Evolutionary conservation across 768 basidiomycete species (phyloP), one percentile per base, ranked within the genome.

Genomic region (Lentinula boryana): DNA sequence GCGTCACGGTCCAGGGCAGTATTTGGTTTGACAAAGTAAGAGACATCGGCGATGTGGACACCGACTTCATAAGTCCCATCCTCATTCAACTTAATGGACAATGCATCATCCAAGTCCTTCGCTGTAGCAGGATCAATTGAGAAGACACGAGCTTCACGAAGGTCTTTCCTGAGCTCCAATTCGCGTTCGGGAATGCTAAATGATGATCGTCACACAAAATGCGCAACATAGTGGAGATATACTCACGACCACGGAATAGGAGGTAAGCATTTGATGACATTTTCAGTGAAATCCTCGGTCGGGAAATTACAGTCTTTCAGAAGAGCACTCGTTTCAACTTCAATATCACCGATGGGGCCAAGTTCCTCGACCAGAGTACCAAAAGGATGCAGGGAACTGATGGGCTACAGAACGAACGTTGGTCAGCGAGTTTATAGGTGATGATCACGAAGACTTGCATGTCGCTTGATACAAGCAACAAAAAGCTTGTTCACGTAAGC

Each of bases 291-390:
- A 64, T 98, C 97, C 72, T 96, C 95, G 0, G 93, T 91, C 2
- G 96, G 93, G 86, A 98, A 98, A 75, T 98, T 98, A 80, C 95
- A 98, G 72, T 99, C 97, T 74, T 98, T 98, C 65, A 99, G 80
- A 62, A 99, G 78, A 7, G 97, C 97, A 63, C 93, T 95, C 4
- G 96, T 98, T 75, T 99, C 97, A 7, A 97, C 95, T 74, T 98
- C 95, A 56, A 96, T 88, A 65, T 99, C 93, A n/a, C 97, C 97
- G 63, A 99, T 99, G 18, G 95, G 89, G 49, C 97, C 97, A 54
- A 99, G 83, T 71, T 99, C 95, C 72, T 99, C 97, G 27, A 98
- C 97, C 41, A 99, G 78, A 18, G 96, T 98, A 60, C 97, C 97
- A 72, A 99, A 99, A 8, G 97, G 97, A 82, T 98, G 97, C 15